Conservation (phyloP, 1,284 basidiomycete species). For the Phellinidium pouzarii region DNA sequence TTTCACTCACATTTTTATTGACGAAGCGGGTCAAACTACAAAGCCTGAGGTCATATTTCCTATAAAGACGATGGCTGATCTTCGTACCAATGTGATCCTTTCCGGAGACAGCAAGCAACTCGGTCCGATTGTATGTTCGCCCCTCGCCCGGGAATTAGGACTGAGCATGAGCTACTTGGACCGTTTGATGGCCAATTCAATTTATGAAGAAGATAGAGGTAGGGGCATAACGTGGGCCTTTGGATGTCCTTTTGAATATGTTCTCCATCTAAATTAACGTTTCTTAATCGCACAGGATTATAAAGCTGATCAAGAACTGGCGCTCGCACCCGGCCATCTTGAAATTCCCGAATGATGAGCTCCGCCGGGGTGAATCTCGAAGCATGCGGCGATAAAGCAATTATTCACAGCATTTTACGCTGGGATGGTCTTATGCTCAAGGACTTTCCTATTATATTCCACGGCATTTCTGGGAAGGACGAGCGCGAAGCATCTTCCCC, state of each 20-base stretch:
- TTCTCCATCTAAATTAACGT: not conserved
- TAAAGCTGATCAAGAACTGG: conserved; percentile 50
- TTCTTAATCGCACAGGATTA: conserved; percentile 29
- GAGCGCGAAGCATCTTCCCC: conserved; percentile 36
- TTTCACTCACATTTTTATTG: conserved; percentile 34
- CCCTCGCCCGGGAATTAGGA: conserved; percentile 42
- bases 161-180: conserved; percentile 51
- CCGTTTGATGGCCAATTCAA: conserved; percentile 42
- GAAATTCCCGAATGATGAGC: conserved; percentile 48
- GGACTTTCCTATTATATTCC: conserved; percentile 43
- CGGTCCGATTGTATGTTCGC: conserved; percentile 52
- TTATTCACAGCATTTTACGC: conserved; percentile 31
- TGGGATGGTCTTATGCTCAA: conserved; percentile 29
- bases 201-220: conserved; percentile 36
- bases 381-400: conserved; percentile 32
- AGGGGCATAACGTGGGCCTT: conserved; percentile 37
- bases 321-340: conserved; percentile 52
- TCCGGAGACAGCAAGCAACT: conserved; percentile 60
- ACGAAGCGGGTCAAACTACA: conserved; percentile 41
- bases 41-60: conserved; percentile 55
- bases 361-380: conserved; percentile 48
- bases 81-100: conserved; percentile 46
- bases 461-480: conserved; percentile 38
- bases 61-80: conserved; percentile 47
- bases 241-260: not conserved